phyloP scores from a whole-genome alignment of 1,284 basidiomycete genomes.

The Ustilago loliicola region DNA sequence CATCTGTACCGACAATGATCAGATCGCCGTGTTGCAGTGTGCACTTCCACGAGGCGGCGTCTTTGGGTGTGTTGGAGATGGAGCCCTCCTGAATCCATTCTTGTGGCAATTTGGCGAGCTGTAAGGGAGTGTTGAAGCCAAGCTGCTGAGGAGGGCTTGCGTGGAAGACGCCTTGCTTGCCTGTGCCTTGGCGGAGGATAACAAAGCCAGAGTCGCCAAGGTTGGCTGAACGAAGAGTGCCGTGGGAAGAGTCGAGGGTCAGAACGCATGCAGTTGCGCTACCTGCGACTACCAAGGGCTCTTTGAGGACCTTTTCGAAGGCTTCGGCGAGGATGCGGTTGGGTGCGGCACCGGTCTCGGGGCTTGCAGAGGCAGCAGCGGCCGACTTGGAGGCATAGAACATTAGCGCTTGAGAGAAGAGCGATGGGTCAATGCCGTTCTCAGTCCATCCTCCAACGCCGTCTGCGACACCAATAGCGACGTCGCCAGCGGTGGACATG shows the following conservation, averaged over 20 bases:
- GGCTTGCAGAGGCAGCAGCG: slow-evolving; percentile 15
- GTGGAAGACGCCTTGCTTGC: slow-evolving; percentile 62
- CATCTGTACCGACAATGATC: slow-evolving; percentile 79
- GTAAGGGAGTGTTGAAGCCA: slow-evolving; percentile 68
- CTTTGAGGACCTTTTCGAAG: slow-evolving; percentile 79
- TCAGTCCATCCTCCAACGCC: slow-evolving; percentile 81
- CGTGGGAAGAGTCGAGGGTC: slow-evolving; percentile 81
- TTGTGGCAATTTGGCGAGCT: slow-evolving; percentile 66
- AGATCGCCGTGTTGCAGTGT: slow-evolving; percentile 62
- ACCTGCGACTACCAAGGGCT: slow-evolving; percentile 81
- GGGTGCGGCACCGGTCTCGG: slow-evolving; percentile 47
- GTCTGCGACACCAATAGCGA: slow-evolving; percentile 81
- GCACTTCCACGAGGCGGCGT: slow-evolving; percentile 57
- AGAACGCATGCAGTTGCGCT: slow-evolving; percentile 88
- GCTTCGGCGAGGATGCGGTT: slow-evolving; percentile 79
- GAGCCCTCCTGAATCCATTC: slow-evolving; percentile 53
- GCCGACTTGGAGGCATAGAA: slow-evolving; percentile 78
- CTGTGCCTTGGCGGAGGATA: slow-evolving; percentile 74
- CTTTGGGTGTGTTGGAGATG: slow-evolving; percentile 58
- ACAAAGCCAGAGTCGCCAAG: slow-evolving; percentile 89
- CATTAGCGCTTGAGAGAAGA: slow-evolving; percentile 79
- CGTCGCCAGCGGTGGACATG: slow-evolving; percentile 76
- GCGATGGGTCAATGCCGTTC: slow-evolving; percentile 84
- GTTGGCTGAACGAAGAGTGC: slow-evolving; percentile 84
- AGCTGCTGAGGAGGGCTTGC: slow-evolving; percentile 62